A percentile compares a stretch with the other conserved stretches of the same genome.
These are phyloP conservation scores for Phanerochaete sordida DNA, from an alignment of 768 basidiomycete genomes.

Conservation along the genomic window DNA sequence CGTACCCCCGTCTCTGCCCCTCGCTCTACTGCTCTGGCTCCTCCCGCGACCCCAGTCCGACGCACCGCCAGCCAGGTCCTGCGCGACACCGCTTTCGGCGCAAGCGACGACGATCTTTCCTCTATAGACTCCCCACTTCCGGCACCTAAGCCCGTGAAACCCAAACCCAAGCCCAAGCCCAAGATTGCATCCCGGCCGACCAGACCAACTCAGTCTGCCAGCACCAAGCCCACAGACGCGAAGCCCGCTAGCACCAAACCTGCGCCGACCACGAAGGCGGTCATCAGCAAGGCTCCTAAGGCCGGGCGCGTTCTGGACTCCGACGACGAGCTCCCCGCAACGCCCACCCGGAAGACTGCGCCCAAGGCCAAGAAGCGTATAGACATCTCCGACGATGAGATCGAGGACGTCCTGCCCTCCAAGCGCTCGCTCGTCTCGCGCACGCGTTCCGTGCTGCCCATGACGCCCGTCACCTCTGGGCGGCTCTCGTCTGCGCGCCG, in stretches of 20 bases:
- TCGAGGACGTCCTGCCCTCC: conserved; percentile 10
- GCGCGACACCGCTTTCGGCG: conserved; percentile 19
- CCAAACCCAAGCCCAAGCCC: no score
- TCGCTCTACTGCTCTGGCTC: neutral
- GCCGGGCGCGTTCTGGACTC: conserved; percentile 16
- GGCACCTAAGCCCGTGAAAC: conserved; percentile 2
- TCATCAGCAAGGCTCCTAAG: neutral
- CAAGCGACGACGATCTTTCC: conserved; percentile 24
- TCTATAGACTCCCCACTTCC: conserved; percentile 13
- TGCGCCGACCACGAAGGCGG: neutral
- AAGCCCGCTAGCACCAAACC: no score
- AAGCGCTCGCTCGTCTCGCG: conserved; percentile 7
- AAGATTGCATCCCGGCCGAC: no score
- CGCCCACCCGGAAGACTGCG: neutral
- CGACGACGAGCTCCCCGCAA: conserved; percentile 16
- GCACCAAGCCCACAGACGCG: no score
- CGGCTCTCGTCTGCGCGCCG: neutral
- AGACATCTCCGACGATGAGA: conserved; percentile 13
- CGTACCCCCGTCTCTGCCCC: neutral
- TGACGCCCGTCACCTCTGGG: neutral
- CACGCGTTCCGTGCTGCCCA: conserved; percentile 9
- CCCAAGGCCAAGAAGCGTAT: no score
- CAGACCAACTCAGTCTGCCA: no score
- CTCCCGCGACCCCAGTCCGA: conserved; percentile 5
- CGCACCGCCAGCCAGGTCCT: conserved; percentile 21